phyloP scores from a whole-genome alignment of 495 filamentous ascomycete species.

The Aspergillus kassunensis region DNA sequence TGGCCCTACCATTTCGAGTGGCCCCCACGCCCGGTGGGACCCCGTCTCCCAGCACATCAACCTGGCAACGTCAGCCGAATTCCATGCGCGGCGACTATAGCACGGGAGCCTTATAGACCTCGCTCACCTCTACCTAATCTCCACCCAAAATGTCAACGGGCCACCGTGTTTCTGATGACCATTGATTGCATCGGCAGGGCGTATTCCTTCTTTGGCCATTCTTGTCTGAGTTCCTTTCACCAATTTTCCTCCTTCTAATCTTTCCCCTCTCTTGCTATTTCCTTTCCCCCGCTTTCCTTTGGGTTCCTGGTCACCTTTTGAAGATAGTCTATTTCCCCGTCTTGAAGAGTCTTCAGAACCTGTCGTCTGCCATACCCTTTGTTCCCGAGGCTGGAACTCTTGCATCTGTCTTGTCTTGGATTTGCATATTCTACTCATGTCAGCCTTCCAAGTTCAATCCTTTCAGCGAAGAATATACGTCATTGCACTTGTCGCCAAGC shows the following conservation, averaged over 20 bases:
- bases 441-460: background rate
- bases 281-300: background rate
- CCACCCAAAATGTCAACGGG: background rate
- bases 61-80: slow-evolving; percentile 31
- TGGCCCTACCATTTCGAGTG: slow-evolving; percentile 40
- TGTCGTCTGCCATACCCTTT: background rate
- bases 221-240: background rate
- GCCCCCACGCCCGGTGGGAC: slow-evolving; percentile 41
- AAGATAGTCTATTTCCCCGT: no score
- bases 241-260: background rate
- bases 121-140: background rate
- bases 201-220: slow-evolving; percentile 17
- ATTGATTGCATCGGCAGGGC: slow-evolving; percentile 22
- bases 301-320: background rate
- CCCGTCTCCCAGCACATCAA: slow-evolving; percentile 34
- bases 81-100: slow-evolving; percentile 23
- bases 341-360: no score
- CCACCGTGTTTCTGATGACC: slow-evolving; percentile 14
- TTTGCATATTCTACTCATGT: slow-evolving; percentile 1
- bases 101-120: slow-evolving; percentile 6
- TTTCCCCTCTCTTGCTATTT: background rate
- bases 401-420: slow-evolving; percentile 10
- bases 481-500: background rate
- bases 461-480: slow-evolving; percentile 6
- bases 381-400: slow-evolving; percentile 17